phyloP scores from a whole-genome alignment of 768 basidiomycete genomes.

The Russula lepida region DNA sequence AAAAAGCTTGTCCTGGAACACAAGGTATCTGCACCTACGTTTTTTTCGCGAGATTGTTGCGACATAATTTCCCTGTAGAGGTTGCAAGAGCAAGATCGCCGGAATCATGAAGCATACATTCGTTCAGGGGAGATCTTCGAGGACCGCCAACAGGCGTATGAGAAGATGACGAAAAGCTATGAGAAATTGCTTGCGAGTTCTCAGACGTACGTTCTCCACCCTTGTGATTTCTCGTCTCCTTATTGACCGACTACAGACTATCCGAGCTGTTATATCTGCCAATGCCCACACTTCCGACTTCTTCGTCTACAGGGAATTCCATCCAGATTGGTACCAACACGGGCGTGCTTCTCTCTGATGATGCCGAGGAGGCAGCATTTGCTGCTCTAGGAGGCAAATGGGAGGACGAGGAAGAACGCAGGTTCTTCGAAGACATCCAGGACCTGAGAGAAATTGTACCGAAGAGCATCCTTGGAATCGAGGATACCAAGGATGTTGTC shows the following conservation, averaged over 20 bases:
- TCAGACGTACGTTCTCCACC: constrained; percentile 52
- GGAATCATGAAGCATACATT: constrained; percentile 98
- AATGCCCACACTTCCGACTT: constrained; percentile 75
- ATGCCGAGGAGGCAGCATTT: constrained; percentile 44
- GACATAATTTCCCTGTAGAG: constrained; percentile 40
- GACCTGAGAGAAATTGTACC: constrained; percentile 92
- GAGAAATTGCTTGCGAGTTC: constrained; percentile 86
- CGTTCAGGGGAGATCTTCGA: constrained; percentile 99
- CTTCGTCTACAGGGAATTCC: constrained; percentile 72
- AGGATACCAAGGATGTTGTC: constrained; percentile 28
- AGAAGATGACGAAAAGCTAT: constrained; percentile 95
- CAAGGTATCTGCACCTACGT: constrained; percentile 42
- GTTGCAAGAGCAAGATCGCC: constrained; percentile 91
- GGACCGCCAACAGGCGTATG: constrained; percentile 96
- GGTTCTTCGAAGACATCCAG: constrained; percentile 88
- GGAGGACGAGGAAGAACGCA: constrained; percentile 95
- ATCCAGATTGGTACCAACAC: constrained; percentile 59
- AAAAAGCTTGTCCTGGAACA: constrained; percentile 92
- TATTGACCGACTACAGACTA: constrained; percentile 40
- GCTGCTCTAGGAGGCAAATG: constrained; percentile 70
- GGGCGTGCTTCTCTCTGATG: constrained; percentile 39
- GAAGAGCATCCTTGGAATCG: constrained; percentile 72
- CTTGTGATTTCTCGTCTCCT: neutral
- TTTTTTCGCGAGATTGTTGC: neutral
- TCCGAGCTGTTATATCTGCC: constrained; percentile 85